Evolutionary conservation across 2,329 filamentous ascomycete species (phyloP).

Genomic region (Exophiala dermatitidis): DNA sequence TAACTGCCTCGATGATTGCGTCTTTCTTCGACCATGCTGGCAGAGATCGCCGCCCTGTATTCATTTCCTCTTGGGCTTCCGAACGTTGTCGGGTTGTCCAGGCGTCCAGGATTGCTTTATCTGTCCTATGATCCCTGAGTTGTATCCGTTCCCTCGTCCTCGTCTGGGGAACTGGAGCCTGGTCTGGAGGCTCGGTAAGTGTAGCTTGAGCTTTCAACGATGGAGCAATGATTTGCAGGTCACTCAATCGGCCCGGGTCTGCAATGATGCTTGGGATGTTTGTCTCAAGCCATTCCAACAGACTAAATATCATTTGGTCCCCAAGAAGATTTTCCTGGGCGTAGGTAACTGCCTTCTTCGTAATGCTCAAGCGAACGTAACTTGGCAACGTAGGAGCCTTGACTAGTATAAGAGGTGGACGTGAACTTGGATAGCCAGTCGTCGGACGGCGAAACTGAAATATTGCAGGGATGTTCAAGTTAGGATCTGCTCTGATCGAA

Average conservation of each 20-base stretch:
- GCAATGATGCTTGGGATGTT: constrained; percentile 76
- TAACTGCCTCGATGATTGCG: constrained; percentile 67
- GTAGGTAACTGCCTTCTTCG: constrained; percentile 67
- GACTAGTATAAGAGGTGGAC: constrained; percentile 56
- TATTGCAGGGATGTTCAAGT: constrained; percentile 6
- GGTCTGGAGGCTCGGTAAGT: not conserved
- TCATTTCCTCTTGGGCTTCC: constrained; percentile 65
- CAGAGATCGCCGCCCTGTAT: constrained; percentile 61
- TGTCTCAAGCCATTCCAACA: constrained; percentile 86
- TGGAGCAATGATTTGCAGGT: constrained; percentile 72
- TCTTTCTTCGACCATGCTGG: constrained; percentile 84
- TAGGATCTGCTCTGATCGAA: constrained; percentile 56
- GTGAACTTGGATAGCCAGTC: constrained; percentile 56
- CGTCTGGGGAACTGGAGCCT: not conserved
- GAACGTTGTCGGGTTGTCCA: constrained; percentile 64
- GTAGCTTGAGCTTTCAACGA: constrained; percentile 27
- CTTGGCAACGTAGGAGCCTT: constrained; percentile 60
- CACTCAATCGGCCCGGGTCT: constrained; percentile 72
- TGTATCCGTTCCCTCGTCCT: constrained; percentile 3
- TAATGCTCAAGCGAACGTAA: constrained; percentile 85
- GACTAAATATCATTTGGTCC: constrained; percentile 84
- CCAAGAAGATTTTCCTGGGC: constrained; percentile 64
- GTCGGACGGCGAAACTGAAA: constrained; percentile 65
- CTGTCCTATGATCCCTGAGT: constrained; percentile 16
- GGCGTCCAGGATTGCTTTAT: constrained; percentile 45